Evolutionary conservation across 441 rosid species (phyloP).

Genomic region (Pelargonium citronellum): DNA sequence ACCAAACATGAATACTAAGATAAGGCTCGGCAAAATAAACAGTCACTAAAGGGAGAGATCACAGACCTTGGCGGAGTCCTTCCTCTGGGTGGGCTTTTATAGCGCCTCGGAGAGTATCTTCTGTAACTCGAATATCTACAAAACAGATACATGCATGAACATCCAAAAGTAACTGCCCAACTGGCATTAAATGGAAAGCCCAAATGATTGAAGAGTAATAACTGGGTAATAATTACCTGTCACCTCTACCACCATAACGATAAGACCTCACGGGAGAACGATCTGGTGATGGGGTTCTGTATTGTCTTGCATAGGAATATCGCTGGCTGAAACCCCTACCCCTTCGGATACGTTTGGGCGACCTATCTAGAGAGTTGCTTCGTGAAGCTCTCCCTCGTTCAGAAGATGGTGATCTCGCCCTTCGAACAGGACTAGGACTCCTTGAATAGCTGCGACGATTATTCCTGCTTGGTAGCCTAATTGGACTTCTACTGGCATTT

Average conservation of each 20-base stretch:
- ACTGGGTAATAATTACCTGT: conserved; percentile 42
- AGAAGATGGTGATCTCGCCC: conserved; percentile 54
- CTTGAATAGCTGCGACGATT: conserved; percentile 52
- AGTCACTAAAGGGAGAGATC: not conserved
- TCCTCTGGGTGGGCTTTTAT: conserved; percentile 71
- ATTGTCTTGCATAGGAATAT: conserved; percentile 81
- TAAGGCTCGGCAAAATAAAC: conserved; percentile 4
- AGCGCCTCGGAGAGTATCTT: conserved; percentile 87
- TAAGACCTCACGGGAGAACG: conserved; percentile 71
- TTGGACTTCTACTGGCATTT: conserved; percentile 62
- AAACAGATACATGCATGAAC: conserved; percentile 12
- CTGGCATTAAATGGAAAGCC: not conserved
- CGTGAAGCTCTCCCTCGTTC: conserved; percentile 64
- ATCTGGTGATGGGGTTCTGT: conserved; percentile 80
- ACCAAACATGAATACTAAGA: not conserved
- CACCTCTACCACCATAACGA: conserved; percentile 55
- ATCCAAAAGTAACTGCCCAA: conserved; percentile 1
- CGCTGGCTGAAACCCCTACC: conserved; percentile 92
- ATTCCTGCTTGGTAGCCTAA: conserved; percentile 44
- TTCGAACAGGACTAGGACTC: conserved; percentile 44
- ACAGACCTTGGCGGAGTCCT: conserved; percentile 77
- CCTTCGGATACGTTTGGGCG: conserved; percentile 75
- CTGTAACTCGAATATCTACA: conserved; percentile 59
- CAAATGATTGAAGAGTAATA: not conserved
- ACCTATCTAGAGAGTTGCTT: conserved; percentile 71